Base-by-base conservation (phyloP, 371 early-diverging fungal species). In the Saksenaea vasiformis region DNA sequence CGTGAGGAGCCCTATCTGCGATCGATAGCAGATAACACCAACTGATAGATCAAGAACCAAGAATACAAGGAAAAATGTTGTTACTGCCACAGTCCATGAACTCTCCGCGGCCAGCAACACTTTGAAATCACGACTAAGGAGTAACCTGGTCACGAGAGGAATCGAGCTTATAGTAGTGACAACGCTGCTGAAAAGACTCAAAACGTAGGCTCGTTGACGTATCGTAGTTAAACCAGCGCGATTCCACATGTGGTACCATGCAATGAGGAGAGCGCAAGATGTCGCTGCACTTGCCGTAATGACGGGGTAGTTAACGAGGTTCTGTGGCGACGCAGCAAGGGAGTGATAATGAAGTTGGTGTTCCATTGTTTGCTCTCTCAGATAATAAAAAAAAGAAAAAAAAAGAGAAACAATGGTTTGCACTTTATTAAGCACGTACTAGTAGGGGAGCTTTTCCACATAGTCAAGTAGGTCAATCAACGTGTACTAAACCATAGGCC, bases 1-100 rank as follows among this genome's bases (percentile, higher is more conserved):
- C 35, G 84, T 85, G 15, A 87, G 71, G 1, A 78, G 54, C 22
- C 78, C 82, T 28, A 87, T 71, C 41, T 80, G 74, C 39, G 62
- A 65, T 19, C 74, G 67, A 58, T 87, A 87, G 15, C 75, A 78
- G 4, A 81, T 53, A 11, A 56, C 38, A 3, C 87, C 87, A 35
- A 85, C 41, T 3, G 62, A 17, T 15, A 87, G 58, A 62, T 87
- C 87, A n/a, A 75, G 60, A 1, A 78, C 37, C 22, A 84, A 56
- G 54, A 80, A 87, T 1, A 73, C 72, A 60, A 77, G 70, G 37
- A 82, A 82, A 51, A 77, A 78, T 0, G 69, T 61, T 0, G 77
- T 74, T 1, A 65, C 61, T 8, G 61, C 43, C 5, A 74, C 58
- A 8, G 80, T 74, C 73, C 72, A 79, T 11, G 67, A 55, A 22